phyloP scores from a whole-genome alignment of 164 flowering plant genomes.

The Nelumbo lutea region DNA sequence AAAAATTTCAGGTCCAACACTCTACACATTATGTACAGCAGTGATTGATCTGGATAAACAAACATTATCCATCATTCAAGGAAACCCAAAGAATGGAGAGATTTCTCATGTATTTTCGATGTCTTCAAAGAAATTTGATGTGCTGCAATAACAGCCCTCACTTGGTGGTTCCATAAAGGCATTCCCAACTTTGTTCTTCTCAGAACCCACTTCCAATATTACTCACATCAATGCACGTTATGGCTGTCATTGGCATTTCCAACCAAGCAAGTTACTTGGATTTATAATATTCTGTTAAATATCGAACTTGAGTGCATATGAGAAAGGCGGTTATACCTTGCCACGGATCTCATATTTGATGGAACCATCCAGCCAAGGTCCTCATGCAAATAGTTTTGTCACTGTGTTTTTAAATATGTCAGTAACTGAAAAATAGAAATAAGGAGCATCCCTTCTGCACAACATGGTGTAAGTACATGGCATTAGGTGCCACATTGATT shows the following conservation, averaged over 20 bases:
- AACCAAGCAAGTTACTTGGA: neutral
- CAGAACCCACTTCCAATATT: neutral
- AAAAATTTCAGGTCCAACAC: slow-evolving; percentile 58
- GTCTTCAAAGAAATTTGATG: slow-evolving; percentile 11
- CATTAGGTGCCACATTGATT: slow-evolving; percentile 20
- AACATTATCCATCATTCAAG: slow-evolving; percentile 58
- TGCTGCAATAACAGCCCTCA: slow-evolving; percentile 4
- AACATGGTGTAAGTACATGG: slow-evolving; percentile 18
- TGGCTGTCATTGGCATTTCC: slow-evolving; percentile 64
- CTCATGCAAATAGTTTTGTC: slow-evolving; percentile 72
- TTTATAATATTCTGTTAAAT: neutral
- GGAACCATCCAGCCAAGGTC: slow-evolving; percentile 87
- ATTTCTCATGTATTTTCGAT: slow-evolving; percentile 42
- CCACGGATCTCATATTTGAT: too few relatives aligned
- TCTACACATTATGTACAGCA: slow-evolving; percentile 64
- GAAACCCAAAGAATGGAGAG: slow-evolving; percentile 54
- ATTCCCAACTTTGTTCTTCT: neutral
- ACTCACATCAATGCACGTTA: slow-evolving; percentile 49
- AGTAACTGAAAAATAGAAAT: slow-evolving; percentile 47
- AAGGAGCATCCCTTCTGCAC: slow-evolving; percentile 68
- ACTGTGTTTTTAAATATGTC: slow-evolving; percentile 62
- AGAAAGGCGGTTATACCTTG: slow-evolving; percentile 39
- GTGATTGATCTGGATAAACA: slow-evolving; percentile 54
- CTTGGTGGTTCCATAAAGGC: neutral
- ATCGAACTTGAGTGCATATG: neutral